Evolutionary conservation across 305 asterid species (phyloP).

Genomic region (Euphrasia arctica): DNA sequence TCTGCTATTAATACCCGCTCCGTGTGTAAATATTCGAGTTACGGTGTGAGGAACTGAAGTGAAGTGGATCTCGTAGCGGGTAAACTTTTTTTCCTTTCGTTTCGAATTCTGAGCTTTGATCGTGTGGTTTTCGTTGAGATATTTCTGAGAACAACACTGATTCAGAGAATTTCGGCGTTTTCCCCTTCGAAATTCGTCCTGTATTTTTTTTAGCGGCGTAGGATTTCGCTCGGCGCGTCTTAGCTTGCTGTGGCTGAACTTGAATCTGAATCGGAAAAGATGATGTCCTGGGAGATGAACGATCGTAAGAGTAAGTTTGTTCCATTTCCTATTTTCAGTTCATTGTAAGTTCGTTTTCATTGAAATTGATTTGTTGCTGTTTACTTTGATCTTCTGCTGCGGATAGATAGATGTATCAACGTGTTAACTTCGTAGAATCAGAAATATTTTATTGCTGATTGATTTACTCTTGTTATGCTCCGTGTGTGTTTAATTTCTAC

Average conservation of each 20-base stretch:
- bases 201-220: slow-evolving; percentile 21
- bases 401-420: too few relatives aligned
- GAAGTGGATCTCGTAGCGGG: slow-evolving; percentile 24
- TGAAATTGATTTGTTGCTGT: slow-evolving; percentile 17
- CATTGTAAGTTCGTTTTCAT: neutral
- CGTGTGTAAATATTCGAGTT: slow-evolving; percentile 1
- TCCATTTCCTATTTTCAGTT: slow-evolving; percentile 7
- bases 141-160: neutral
- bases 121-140: neutral
- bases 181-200: neutral
- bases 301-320: slow-evolving; percentile 63
- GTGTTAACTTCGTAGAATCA: too few relatives aligned
- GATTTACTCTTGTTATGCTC: slow-evolving; percentile 9
- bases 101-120: neutral
- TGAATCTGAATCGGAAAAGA: slow-evolving; percentile 38
- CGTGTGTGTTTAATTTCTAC: neutral
- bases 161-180: neutral
- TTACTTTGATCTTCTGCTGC: neutral
- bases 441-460: neutral
- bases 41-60: slow-evolving; percentile 21
- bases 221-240: slow-evolving; percentile 23
- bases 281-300: slow-evolving; percentile 80
- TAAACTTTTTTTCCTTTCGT: too few relatives aligned
- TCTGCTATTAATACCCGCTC: neutral
- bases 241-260: slow-evolving; percentile 9